Conservation (phyloP, 495 filamentous ascomycete genomes). For the Tuber brumale region DNA sequence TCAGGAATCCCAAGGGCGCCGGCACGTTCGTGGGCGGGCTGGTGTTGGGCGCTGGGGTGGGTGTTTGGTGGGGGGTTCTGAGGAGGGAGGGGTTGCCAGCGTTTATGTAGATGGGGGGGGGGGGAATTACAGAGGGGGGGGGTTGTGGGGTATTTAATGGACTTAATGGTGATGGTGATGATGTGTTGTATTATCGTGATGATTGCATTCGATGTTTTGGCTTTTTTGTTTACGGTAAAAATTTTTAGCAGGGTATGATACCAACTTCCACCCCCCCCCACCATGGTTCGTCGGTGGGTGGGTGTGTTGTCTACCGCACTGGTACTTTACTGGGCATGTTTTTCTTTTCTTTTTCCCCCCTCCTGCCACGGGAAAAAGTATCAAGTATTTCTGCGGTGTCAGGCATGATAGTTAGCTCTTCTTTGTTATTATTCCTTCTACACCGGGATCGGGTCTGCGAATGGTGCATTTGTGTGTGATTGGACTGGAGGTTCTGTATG, state of each 20-base stretch:
- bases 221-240: background rate
- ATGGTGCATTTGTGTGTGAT: background rate
- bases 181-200: background rate
- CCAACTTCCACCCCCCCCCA: background rate
- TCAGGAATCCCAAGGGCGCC: conserved; percentile 26
- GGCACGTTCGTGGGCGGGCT: conserved; percentile 21
- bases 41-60: conserved; percentile 21
- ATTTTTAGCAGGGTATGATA: background rate
- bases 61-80: conserved; percentile 31
- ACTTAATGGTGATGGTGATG: background rate
- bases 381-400: background rate
- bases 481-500: background rate
- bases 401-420: background rate
- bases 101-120: background rate
- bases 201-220: background rate
- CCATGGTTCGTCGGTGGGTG: background rate
- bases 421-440: background rate
- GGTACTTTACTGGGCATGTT: background rate
- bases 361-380: background rate
- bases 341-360: background rate
- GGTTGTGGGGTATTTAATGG: background rate
- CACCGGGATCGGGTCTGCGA: background rate
- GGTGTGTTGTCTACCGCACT: background rate
- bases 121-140: background rate
- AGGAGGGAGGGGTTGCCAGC: conserved; percentile 2